Base-by-base conservation (phyloP, 139 green algal genomes). In the Auxenochlorella pyrenoidosa region DNA sequence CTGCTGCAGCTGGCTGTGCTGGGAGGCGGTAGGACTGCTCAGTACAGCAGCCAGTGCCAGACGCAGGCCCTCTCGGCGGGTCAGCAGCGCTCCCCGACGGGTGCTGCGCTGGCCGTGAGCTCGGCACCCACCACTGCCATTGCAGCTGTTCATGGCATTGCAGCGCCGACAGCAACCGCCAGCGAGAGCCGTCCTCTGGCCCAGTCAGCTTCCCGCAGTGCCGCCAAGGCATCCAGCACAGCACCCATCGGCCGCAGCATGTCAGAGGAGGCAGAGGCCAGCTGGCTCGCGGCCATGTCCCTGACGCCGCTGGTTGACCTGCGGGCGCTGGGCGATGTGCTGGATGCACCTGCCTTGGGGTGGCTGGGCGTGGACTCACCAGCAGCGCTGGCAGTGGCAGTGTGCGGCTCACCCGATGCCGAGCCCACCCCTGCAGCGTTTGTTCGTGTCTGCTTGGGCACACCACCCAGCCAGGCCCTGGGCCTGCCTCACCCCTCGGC, bases 251-350 rank as follows among this genome's bases (percentile, higher is more conserved):
- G 5, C 1, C 15, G 30, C 44, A 82, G 0, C 4, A 36, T 18
- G 32, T 73, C 66, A 22, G 66, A 73, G 32, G 76, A 40, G 26
- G 76, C 58, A 34, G 79, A 84, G 24, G 58, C 5, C 26, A 3
- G 38, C 6, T 84, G 79, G 79, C 79, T 84, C 38, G 28, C 79
- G 4, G 58, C 24, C 36, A 73, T 75, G 58, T 6, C 10, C 22
- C 59, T 84, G 32, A 75, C 79, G 3, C 79, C 79, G 26, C 58
- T 84, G 36, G 28, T 75, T 13, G 63, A 73, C 58, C 60, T 84
- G 58, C 58, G 22, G n/a, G 51, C 19, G 38, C 79, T 84, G 24
- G n/a, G n/a, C 12, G 19, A 38, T 28, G 58, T 12, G 1, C 16
- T 60, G 59, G 59, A 75, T 24, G 79, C 79, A 28, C 76, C 76